Base-by-base conservation (phyloP, 768 basidiomycete genomes). In the Cyathus striatus region DNA sequence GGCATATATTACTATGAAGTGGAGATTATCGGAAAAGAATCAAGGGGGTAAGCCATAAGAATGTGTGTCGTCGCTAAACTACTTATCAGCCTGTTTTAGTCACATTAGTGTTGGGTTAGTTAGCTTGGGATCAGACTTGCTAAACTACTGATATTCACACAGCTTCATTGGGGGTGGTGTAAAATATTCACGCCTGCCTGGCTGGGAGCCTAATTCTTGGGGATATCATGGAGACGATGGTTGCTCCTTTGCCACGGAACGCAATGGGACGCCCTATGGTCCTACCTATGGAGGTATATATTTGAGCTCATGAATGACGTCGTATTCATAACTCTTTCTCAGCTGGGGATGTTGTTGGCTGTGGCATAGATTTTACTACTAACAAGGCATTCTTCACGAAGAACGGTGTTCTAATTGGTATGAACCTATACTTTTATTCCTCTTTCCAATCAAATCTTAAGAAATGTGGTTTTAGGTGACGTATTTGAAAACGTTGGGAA, bases 1-100 rank as follows among this genome's bases (percentile, higher is more conserved):
- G 96, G 94, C 18, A 81, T 98, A 42, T 95, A 90, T 58, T 99
- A 98, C 61, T 99, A 85, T 58, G 95, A 99, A 67, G 81, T 92
- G 4, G 80, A 87, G 53, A 79, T 98, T 36, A 58, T 86, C 5
- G 81, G 86, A 57, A 88, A 88, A 55, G 86, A 87, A 9, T 70
- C 76, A 33, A 88, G 86, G 60, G 91, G 89, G 91, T 85, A 52
- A 58, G 79, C 64, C 22, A 18, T 46, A 10, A 36, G 27, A 37
- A 20, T n/a, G n/a, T n/a, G n/a, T n/a, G n/a, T n/a, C n/a, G n/a
- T n/a, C n/a, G n/a, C n/a, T n/a, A n/a, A n/a, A n/a, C n/a, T n/a
- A 5, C 23, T 16, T 21, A 41, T 7, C n/a, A 58, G 46, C 20
- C 37, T 42, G 37, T 6, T 49, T 7, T 52, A 89, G 86, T 40